Evolutionary conservation across 345 rosid species (phyloP), one percentile per base, ranked within the genome.

Genomic region (Camelina laxa): DNA sequence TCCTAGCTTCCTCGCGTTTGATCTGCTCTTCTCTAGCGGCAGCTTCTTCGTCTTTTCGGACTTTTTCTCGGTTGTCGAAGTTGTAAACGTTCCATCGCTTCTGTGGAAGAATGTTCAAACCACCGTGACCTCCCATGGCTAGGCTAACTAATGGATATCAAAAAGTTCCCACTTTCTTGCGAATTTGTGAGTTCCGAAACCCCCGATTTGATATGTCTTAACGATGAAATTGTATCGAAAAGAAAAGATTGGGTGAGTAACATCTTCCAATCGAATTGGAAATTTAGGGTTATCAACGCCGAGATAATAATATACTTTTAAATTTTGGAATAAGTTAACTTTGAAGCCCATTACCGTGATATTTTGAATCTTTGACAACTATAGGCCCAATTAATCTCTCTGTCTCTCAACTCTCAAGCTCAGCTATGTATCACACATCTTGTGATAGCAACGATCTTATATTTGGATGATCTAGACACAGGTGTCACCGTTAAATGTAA

Each of bases 81-180:
- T 88, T 95, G 84, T 89, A 95, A 6, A 92, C 97, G 73, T 90
- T 95, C 99, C 97, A 95, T 19, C 90, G 80, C 87, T 95, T 95
- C 77, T 92, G 97, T 5, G 99, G 99, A 12, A 92, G 93, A 58
- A 92, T 95, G 64, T 95, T 95, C 49, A 95, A 82, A 63, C 97
- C 97, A 13, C 97, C 97, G 79, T 94, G 97, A 6, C 98, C 97
- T 64, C 99, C 99, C 99, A 92, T 94, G 44, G 55, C 47, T 12
- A 16, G 45, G n/a, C 19, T 0, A 54, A n/a, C n/a, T n/a, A n/a
- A n/a, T n/a, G n/a, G n/a, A n/a, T n/a, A n/a, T n/a, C n/a, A n/a
- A n/a, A n/a, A 69, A 56, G 24, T 31, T 20, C 27, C 7, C 58
- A 8, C 5, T 36, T 35, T 35, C n/a, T n/a, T 7, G 4, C 15